These are phyloP conservation scores for Papiliotrema flavescens DNA, from an alignment of 1,284 basidiomycete species.

Conservation along the genomic window DNA sequence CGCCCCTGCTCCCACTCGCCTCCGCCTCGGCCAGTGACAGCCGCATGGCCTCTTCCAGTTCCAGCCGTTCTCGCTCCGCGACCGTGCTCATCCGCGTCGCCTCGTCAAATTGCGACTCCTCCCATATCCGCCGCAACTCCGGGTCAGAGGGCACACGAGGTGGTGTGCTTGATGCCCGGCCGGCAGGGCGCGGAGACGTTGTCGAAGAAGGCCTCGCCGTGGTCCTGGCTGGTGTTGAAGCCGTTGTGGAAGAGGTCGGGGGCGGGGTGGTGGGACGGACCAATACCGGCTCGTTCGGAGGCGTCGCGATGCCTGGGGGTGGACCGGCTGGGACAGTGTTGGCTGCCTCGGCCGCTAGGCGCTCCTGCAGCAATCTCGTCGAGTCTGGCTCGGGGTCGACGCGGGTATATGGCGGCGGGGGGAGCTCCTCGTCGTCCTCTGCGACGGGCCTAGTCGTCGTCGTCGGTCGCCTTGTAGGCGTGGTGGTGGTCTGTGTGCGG, in stretches of 20 bases:
- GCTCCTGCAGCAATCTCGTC: slow-evolving; percentile 34
- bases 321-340: background rate
- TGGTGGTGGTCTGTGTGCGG: background rate
- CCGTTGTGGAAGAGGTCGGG: background rate
- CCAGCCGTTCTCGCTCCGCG: slow-evolving; percentile 34
- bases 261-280: slow-evolving; percentile 2
- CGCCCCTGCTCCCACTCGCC: background rate
- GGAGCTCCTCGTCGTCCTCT: slow-evolving; percentile 26
- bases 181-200: slow-evolving; percentile 1
- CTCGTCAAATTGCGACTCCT: slow-evolving; percentile 43
- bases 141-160: slow-evolving; percentile 18
- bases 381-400: slow-evolving; percentile 44
- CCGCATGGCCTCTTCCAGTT: slow-evolving; percentile 39
- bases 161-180: slow-evolving; percentile 8
- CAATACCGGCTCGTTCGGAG: background rate
- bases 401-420: slow-evolving; percentile 41
- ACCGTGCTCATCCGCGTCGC: slow-evolving; percentile 33
- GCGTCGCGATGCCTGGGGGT: background rate
- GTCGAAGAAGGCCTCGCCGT: background rate
- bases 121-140: slow-evolving; percentile 31
- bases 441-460: background rate
- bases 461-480: background rate
- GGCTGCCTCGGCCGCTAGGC: slow-evolving; percentile 31
- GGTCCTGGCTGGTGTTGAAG: background rate
- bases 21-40: slow-evolving; percentile 35